Evolutionary conservation across 805 yeast genomes (phyloP).

Genomic region (Saccharomyces paradoxus): DNA sequence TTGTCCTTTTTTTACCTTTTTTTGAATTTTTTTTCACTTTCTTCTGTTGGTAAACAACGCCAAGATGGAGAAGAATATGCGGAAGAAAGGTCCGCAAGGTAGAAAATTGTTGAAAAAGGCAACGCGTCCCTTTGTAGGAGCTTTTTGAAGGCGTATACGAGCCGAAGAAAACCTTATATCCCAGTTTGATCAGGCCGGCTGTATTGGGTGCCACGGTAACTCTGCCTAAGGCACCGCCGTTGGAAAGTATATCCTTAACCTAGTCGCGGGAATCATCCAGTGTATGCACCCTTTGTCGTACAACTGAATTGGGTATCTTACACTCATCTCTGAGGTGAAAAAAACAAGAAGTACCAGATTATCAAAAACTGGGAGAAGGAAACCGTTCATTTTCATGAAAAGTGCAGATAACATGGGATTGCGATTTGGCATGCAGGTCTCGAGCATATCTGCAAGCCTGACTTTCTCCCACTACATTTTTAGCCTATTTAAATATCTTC

Average conservation of each 20-base stretch:
- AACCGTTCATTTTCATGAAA: neutral
- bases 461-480: neutral
- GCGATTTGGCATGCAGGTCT: neutral
- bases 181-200: constrained; percentile 47
- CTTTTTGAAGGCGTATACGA: neutral
- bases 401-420: neutral
- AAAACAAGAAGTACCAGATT: neutral
- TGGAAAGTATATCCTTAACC: neutral
- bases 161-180: constrained; percentile 34
- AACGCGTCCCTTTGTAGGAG: neutral
- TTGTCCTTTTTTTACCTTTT: neutral
- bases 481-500: neutral
- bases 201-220: neutral
- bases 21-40: neutral
- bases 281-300: neutral
- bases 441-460: too few relatives aligned
- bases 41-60: neutral
- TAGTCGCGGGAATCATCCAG: neutral
- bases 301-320: neutral
- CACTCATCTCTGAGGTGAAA: neutral
- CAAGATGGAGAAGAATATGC: neutral
- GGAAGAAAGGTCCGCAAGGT: neutral
- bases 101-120: neutral
- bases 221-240: neutral
- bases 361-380: neutral